phyloP scores from a whole-genome alignment of 805 yeast genomes.

The Maudiozyma turicensis region DNA sequence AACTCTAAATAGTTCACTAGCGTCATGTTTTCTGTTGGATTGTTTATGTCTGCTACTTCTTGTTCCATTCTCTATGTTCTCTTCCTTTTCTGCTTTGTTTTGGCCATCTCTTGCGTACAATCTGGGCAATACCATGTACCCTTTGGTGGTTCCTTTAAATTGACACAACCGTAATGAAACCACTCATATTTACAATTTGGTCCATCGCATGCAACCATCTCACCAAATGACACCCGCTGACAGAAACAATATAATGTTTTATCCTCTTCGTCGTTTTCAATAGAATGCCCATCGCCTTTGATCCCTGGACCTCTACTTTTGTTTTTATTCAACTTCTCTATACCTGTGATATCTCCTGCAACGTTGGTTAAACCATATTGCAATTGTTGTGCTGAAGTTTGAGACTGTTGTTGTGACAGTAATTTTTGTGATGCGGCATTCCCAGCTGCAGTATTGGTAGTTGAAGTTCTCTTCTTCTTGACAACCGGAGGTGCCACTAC shows the following conservation, averaged over 20 bases:
- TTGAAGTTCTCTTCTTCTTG: constrained; percentile 17
- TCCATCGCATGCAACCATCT: constrained; percentile 94
- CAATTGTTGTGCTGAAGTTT: too few relatives aligned
- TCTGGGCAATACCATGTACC: constrained; percentile 94
- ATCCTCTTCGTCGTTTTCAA: constrained; percentile 44
- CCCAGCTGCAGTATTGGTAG: too few relatives aligned
- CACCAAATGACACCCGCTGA: constrained; percentile 88
- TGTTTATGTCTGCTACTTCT: too few relatives aligned
- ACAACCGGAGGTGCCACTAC: constrained; percentile 8
- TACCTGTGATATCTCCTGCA: not conserved
- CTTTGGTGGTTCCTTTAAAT: constrained; percentile 76
- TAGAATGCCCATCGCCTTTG: constrained; percentile 26
- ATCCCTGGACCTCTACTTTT: not conserved
- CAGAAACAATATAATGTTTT: constrained; percentile 79
- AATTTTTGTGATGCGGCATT: not conserved
- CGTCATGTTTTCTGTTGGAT: too few relatives aligned
- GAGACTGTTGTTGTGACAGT: not conserved
- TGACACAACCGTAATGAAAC: constrained; percentile 96
- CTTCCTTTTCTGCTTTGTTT: constrained; percentile 22
- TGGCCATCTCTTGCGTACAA: constrained; percentile 40
- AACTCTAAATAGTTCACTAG: too few relatives aligned
- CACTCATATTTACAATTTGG: constrained; percentile 82
- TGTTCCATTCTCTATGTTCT: not conserved
- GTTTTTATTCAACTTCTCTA: not conserved
- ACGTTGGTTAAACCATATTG: too few relatives aligned